Base-by-base conservation (phyloP, 768 basidiomycete genomes). In the Solioccasus polychromus region DNA sequence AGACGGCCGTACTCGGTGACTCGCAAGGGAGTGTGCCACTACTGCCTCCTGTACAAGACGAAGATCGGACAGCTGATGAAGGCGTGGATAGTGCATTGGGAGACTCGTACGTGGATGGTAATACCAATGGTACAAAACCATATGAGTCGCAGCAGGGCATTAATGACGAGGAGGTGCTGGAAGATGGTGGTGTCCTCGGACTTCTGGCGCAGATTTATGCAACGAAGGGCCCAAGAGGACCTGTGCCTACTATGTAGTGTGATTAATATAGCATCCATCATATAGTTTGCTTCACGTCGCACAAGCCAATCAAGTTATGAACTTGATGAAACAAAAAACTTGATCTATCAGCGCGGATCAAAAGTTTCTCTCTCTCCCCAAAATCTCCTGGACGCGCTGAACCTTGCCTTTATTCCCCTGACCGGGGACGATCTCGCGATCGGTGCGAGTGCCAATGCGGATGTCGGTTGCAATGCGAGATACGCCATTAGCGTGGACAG, bases 381-480 rank as follows among this genome's bases (percentile, higher is more conserved):
- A 66, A 32, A 96, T 89, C 37, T 84, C 84, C 54, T 88, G 74
- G 8, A 98, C 92, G 22, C 92, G 78, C 40, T 73, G 72, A 14
- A 96, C 78, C 62, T 98, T 97, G 42, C 69, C 71, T 18, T 80
- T 80, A 53, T 96, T 96, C 7, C 85, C 92, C 35, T 78, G 71
- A 5, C 84, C 86, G 1, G 75, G 73, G 5, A 68, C 65, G 15
- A 84, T 75, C 30, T 76, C 70, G 48, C 83, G 78, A 66, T 94
- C 82, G 19, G 78, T 75, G 36, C 94, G 82, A 1, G 95, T 97
- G 34, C 95, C 95, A 42, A 98, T 94, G 22, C 95, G 85, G 48
- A 97, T 88, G 68, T 98, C 94, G 11, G 94, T 95, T 10, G 89
- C 89, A 42, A 93, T 77, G 41, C 85, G 80, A 14, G 81, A 80